These are phyloP conservation scores for Rhizopogon vinicolor DNA, from an alignment of 768 basidiomycete genomes.

Conservation along the genomic window DNA sequence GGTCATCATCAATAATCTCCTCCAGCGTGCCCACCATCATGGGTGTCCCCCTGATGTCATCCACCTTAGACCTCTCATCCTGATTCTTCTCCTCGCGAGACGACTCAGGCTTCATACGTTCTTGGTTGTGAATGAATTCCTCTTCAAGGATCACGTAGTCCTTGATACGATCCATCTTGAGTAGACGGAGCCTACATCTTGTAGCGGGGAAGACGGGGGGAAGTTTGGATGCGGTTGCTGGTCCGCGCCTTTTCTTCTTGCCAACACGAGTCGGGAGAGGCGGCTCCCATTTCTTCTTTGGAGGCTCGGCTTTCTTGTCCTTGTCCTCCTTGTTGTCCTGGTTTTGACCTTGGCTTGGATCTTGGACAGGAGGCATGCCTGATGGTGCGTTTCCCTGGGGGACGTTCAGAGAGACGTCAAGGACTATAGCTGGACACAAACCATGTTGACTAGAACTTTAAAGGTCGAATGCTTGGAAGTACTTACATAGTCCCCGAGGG, in stretches of 20 bases:
- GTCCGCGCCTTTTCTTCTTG: conserved; percentile 94
- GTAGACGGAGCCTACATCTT: conserved; percentile 88
- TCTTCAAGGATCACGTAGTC: conserved; percentile 96
- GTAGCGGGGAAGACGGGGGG: conserved; percentile 93
- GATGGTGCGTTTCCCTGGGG: conserved; percentile 74
- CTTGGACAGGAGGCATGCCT: conserved; percentile 40
- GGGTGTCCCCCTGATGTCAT: conserved; percentile 90
- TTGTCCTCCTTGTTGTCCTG: conserved; percentile 44
- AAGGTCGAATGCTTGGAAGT: background rate
- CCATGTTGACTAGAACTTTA: conserved; percentile 14
- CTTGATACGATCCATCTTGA: conserved; percentile 98
- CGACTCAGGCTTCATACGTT: conserved; percentile 81
- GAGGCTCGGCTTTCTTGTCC: conserved; percentile 41
- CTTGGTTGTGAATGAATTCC: conserved; percentile 91
- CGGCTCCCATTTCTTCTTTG: conserved; percentile 97
- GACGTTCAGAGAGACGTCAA: conserved; percentile 5
- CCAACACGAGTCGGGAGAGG: conserved; percentile 95
- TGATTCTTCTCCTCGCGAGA: conserved; percentile 93
- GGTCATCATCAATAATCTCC: conserved; percentile 97
- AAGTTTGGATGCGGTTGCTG: conserved; percentile 84
- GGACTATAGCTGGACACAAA: conserved; percentile 4
- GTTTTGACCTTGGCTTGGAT: conserved; percentile 46
- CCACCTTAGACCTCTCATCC: conserved; percentile 89
- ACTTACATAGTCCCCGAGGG: background rate
- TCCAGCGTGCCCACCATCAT: conserved; percentile 99